Evolutionary conservation across 1,284 basidiomycete species (phyloP).

Genomic region (Ustilago vetiveriae): DNA sequence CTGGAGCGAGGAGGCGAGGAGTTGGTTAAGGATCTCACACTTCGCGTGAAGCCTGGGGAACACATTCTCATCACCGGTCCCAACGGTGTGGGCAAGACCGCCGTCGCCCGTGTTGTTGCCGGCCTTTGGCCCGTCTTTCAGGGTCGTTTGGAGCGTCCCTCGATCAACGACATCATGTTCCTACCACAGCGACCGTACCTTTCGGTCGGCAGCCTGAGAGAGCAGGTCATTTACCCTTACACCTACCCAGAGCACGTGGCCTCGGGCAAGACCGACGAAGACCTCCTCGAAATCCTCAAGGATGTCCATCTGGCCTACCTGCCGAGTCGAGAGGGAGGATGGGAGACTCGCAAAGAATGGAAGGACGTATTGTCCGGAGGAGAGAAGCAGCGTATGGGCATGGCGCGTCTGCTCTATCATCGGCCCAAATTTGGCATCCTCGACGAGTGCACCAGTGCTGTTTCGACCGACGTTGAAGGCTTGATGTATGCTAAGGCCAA

Average conservation of each 20-base stretch:
- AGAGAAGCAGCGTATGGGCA: slow-evolving; percentile 80
- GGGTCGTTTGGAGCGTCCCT: slow-evolving; percentile 64
- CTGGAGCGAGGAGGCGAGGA: slow-evolving; percentile 72
- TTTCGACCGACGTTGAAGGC: slow-evolving; percentile 95
- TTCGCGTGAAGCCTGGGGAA: slow-evolving; percentile 80
- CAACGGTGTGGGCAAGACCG: slow-evolving; percentile 85
- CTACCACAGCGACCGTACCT: slow-evolving; percentile 93
- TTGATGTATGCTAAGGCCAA: slow-evolving; percentile 95
- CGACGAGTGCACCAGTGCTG: slow-evolving; percentile 90
- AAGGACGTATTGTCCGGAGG: slow-evolving; percentile 79
- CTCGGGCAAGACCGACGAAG: slow-evolving; percentile 74
- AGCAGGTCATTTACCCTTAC: slow-evolving; percentile 74
- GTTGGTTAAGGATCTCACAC: slow-evolving; percentile 78
- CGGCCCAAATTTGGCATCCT: slow-evolving; percentile 73
- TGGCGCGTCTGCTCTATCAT: slow-evolving; percentile 81
- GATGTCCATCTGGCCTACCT: slow-evolving; percentile 86
- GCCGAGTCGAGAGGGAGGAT: slow-evolving; percentile 82
- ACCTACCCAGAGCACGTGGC: slow-evolving; percentile 63
- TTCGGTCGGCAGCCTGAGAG: slow-evolving; percentile 83
- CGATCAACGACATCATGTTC: slow-evolving; percentile 76
- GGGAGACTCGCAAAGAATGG: slow-evolving; percentile 88
- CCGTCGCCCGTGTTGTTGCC: slow-evolving; percentile 87
- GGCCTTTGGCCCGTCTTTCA: slow-evolving; percentile 80
- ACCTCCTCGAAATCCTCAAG: slow-evolving; percentile 79
- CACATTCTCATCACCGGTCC: slow-evolving; percentile 94